Evolutionary conservation across 306 rosid genomes (phyloP).

Genomic region (Pueraria montana): DNA sequence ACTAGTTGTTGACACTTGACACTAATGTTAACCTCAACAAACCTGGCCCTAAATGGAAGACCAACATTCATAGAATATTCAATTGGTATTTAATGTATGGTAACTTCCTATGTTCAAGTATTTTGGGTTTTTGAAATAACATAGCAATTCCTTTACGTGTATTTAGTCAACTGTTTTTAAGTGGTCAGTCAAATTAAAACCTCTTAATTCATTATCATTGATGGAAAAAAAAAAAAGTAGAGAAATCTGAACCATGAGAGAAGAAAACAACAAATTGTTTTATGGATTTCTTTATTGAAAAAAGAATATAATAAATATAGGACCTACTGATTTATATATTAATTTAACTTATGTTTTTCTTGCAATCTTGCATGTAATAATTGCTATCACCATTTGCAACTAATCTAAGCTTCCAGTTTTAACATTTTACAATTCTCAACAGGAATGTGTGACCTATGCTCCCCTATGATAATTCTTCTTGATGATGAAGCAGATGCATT

Average conservation of each 20-base stretch:
- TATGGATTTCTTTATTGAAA: conserved; percentile 23
- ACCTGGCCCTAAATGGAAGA: background rate
- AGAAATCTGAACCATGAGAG: conserved; percentile 17
- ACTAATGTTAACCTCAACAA: conserved; percentile 6
- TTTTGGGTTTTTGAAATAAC: background rate
- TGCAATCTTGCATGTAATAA: conserved; percentile 17
- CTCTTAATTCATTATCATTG: background rate
- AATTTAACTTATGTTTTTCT: background rate
- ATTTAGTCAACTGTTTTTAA: conserved; percentile 8
- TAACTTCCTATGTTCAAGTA: conserved; percentile 3
- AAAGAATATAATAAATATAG: background rate
- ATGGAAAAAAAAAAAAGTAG: background rate
- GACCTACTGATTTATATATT: conserved; percentile 1
- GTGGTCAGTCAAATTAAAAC: conserved; percentile 23
- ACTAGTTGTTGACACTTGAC: conserved; percentile 9
- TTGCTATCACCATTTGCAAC: conserved; percentile 36
- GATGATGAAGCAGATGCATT: conserved; percentile 98
- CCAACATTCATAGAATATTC: background rate
- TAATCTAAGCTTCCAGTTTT: conserved; percentile 41
- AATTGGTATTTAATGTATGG: background rate
- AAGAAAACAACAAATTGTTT: conserved; percentile 7
- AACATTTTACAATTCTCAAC: conserved; percentile 54
- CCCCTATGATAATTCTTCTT: conserved; percentile 98
- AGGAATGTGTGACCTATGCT: conserved; percentile 99
- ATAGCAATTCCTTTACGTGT: background rate